These are phyloP conservation scores for Sutorius australiensis DNA, from an alignment of 768 basidiomycete species.

Conservation along the genomic window DNA sequence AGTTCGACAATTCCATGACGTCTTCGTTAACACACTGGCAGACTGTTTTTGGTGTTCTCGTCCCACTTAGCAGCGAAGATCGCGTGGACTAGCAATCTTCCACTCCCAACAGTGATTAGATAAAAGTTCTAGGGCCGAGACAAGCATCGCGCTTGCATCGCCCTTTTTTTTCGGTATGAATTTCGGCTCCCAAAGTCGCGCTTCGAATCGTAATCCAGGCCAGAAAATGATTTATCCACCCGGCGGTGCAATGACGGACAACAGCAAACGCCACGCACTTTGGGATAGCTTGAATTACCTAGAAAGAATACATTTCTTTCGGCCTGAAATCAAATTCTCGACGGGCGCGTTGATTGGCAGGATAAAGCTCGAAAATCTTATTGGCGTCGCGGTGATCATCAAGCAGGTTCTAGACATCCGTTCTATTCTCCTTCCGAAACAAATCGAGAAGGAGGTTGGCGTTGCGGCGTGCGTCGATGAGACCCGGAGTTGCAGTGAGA, in stretches of 20 bases:
- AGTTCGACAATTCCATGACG: not conserved
- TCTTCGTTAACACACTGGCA: not conserved
- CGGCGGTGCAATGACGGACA: not conserved
- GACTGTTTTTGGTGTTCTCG: not conserved
- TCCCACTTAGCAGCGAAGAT: not conserved
- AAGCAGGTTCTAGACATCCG: not conserved
- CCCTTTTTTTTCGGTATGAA: not conserved
- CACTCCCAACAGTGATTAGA: not conserved
- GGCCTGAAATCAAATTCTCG: not conserved
- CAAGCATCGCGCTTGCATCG: not conserved
- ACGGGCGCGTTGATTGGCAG: slow-evolving; percentile 4
- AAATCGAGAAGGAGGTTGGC: not conserved
- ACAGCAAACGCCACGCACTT: slow-evolving; percentile 6
- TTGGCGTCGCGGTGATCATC: slow-evolving; percentile 8
- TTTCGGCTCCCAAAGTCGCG: not conserved
- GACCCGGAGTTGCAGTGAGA: slow-evolving; percentile 6
- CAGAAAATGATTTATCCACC: not conserved
- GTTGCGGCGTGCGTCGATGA: not conserved
- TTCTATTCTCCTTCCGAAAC: not conserved
- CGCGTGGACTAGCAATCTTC: not conserved
- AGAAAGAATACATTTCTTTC: not conserved
- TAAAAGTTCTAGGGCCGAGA: not conserved
- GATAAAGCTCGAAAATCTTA: slow-evolving; percentile 1
- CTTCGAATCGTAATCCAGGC: not conserved
- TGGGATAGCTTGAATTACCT: not conserved